Conservation (phyloP, 2,329 filamentous ascomycete species). For the Xylaria sp. region DNA sequence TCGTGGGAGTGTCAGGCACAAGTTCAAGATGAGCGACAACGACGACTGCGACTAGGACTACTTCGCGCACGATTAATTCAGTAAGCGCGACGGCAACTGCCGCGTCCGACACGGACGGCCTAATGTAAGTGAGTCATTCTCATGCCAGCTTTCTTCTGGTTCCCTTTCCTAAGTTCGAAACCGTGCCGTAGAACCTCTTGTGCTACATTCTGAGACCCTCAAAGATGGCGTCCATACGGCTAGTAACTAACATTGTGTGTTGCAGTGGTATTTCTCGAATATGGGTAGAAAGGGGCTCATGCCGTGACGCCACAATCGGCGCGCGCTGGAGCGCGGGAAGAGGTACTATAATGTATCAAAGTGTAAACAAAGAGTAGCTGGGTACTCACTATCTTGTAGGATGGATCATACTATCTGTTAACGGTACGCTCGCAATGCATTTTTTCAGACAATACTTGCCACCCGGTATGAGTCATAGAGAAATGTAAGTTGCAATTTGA, state of each 20-base stretch:
- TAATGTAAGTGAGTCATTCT: neutral
- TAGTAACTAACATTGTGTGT: neutral
- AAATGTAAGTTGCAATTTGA: neutral
- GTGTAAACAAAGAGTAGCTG: neutral
- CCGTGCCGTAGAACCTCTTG: neutral
- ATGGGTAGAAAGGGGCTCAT: constrained; percentile 11
- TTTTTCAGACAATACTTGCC: neutral
- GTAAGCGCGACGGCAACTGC: neutral
- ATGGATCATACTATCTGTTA: neutral
- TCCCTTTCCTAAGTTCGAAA: neutral
- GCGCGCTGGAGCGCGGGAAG: too few relatives aligned
- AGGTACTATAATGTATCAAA: neutral
- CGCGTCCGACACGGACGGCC: constrained; percentile 8
- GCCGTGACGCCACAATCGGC: neutral
- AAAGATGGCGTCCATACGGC: neutral
- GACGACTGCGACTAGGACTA: constrained; percentile 18
- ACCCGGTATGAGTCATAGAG: neutral
- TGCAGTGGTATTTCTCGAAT: constrained; percentile 8
- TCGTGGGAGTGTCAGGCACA: neutral
- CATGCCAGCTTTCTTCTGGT: neutral
- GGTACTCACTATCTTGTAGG: neutral
- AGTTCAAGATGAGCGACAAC: constrained; percentile 14
- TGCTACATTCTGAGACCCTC: neutral
- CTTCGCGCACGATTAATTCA: constrained; percentile 2
- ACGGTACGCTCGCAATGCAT: neutral